A percentile compares a stretch with the other conserved stretches of the same genome.
Evolutionary conservation across 345 rosid species (phyloP).

Genomic region (Carallia pectinifolia): DNA sequence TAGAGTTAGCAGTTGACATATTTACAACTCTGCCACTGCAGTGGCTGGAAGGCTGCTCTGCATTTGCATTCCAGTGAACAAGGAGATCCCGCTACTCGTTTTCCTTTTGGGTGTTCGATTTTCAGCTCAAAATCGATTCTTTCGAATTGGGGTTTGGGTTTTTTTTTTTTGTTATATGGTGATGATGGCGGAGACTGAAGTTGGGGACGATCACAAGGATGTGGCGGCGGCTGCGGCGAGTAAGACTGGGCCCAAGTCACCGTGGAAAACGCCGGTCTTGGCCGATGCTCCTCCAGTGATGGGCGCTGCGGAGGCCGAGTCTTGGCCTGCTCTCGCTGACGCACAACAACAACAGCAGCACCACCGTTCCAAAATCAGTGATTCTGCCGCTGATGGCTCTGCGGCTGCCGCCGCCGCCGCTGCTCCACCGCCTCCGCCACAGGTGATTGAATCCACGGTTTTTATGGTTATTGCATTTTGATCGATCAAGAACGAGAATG

Average conservation of each 20-base stretch:
- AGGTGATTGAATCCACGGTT: not conserved
- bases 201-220: constrained; percentile 50
- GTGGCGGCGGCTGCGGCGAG: constrained; percentile 2
- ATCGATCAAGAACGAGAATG: too few relatives aligned
- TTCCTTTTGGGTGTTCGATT: not conserved
- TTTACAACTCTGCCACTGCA: too few relatives aligned
- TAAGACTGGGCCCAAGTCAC: constrained; percentile 50
- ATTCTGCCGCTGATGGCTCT: constrained; percentile 20
- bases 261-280: constrained; percentile 68
- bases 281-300: constrained; percentile 65
- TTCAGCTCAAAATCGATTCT: not conserved
- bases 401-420: constrained; percentile 25
- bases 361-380: constrained; percentile 39
- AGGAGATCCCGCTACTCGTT: too few relatives aligned
- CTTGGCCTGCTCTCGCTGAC: constrained; percentile 88
- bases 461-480: too few relatives aligned
- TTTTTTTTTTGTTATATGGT: constrained; percentile 24
- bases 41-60: too few relatives aligned
- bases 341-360: constrained; percentile 51
- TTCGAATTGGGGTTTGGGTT: not conserved
- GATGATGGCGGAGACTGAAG: constrained; percentile 68
- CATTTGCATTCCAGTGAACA: too few relatives aligned
- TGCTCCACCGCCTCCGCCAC: constrained; percentile 5
- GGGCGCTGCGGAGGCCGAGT: constrained; percentile 59
- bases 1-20: too few relatives aligned